phyloP scores from a whole-genome alignment of 2,329 filamentous ascomycete genomes.

The Trichoderma koningiopsis region DNA sequence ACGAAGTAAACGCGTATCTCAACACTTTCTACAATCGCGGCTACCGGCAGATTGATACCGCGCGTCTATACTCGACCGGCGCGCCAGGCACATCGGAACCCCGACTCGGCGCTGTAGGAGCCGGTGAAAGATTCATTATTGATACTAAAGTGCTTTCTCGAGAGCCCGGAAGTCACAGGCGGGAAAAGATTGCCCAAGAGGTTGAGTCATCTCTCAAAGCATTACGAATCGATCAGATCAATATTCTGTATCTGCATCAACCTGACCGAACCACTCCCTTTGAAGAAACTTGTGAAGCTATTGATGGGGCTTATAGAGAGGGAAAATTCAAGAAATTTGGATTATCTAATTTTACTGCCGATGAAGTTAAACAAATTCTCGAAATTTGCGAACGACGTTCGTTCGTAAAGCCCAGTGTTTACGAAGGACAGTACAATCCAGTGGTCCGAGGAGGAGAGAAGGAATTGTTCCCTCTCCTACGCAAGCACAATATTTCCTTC shows the following conservation, averaged over 20 bases:
- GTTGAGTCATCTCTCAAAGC: conserved; percentile 39
- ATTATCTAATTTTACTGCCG: conserved; percentile 48
- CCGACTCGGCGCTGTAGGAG: conserved; percentile 35
- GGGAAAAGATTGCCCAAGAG: conserved; percentile 34
- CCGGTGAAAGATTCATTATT: conserved; percentile 37
- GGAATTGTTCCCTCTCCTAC: conserved; percentile 46
- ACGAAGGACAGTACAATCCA: conserved; percentile 52
- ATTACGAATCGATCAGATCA: conserved; percentile 28
- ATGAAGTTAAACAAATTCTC: conserved; percentile 47
- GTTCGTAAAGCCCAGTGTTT: conserved; percentile 48
- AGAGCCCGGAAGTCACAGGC: conserved; percentile 35
- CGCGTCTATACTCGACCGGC: conserved; percentile 10
- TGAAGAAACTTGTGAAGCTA: conserved; percentile 17
- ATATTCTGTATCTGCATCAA: conserved; percentile 15
- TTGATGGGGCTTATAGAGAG: conserved; percentile 5
- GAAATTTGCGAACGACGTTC: conserved; percentile 46
- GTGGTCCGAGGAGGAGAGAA: conserved; percentile 46
- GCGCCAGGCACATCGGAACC: conserved; percentile 37
- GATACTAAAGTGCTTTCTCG: conserved; percentile 40
- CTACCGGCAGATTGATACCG: conserved; percentile 21
- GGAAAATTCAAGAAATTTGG: conserved; percentile 70
- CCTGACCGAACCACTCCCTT: conserved; percentile 19
- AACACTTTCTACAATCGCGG: conserved; percentile 19
- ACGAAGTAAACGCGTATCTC: conserved; percentile 33
- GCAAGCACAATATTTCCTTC: conserved; percentile 46